Base-by-base conservation (phyloP, 495 filamentous ascomycete genomes). In the Hyphodiscus hymeniophilus region DNA sequence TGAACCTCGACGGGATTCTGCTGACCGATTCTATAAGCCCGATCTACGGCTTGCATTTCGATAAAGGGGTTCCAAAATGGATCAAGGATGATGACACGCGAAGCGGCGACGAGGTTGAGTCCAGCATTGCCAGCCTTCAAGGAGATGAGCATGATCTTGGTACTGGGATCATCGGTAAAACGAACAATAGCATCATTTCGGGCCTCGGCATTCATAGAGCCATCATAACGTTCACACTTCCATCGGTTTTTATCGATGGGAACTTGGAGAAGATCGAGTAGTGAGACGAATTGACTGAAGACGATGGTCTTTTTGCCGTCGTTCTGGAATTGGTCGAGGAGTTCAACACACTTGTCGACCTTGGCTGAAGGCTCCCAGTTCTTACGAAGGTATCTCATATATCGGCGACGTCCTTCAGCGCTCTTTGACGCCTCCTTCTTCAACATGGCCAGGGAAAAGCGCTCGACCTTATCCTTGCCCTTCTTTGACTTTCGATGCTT, bases 31-130 rank as follows among this genome's bases (percentile, higher is more conserved):
- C 91, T 84, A 61, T 97, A 85, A 3, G 91, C 87, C 31, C 91
- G 87, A 63, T 95, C 92, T 46, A 97, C 82, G 1, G 91, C 91
- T 63, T 97, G 91, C 56, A 90, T 87, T 66, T 97, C 91, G 21
- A 94, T 84, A 60, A 84, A 95, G 0, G 91, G 89, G 51, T 97
- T 97, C 87, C 92, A 97, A 69, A 95, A 95, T 0, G 91, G 91
- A 55, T 97, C 91, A 47, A 94, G 78, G 44, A 96, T 84, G 60
- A 97, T 87, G 52, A 97, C 85, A 54, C 88, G 83, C 0, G 81
- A 84, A 0, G 91, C 91, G n/a, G 80, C 80, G 7, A 84, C 82
- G 16, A 97, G 76, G 60, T 97, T 97, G 31, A 97, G 71, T 0
- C 91, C 91, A 0, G 91, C 77, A 59, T 97, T 97, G 11, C 91